Base-by-base conservation (phyloP, 345 rosid species). In the Luvunga scandens region DNA sequence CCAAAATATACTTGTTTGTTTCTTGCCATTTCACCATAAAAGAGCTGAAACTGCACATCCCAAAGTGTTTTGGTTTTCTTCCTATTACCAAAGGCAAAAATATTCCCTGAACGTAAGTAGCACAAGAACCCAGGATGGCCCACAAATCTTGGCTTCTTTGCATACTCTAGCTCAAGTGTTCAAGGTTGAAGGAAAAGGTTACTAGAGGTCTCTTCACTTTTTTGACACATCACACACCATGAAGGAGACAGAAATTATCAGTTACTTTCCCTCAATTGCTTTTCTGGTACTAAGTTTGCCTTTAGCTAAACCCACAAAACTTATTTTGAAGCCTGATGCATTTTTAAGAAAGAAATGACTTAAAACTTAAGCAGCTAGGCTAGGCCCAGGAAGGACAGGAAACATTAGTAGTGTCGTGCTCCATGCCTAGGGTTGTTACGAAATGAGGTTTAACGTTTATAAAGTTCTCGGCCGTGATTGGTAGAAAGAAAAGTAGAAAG, bases 401-500 rank as follows among this genome's bases (percentile, higher is more conserved):
- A n/a, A n/a, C n/a, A n/a, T n/a, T n/a, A n/a, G n/a, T n/a, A n/a
- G n/a, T n/a, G n/a, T n/a, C n/a, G n/a, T n/a, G n/a, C n/a, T n/a
- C n/a, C n/a, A n/a, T n/a, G n/a, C n/a, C n/a, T n/a, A n/a, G n/a
- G n/a, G n/a, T n/a, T n/a, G n/a, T n/a, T n/a, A n/a, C n/a, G n/a
- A n/a, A n/a, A n/a, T n/a, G n/a, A n/a, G n/a, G n/a, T n/a, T n/a
- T n/a, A n/a, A n/a, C n/a, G n/a, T 30, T 28, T 63, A 30, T 5
- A 16, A 16, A 1, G 7, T 22, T 13, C 30, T 62, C 3, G 3
- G 5, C 66, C 21, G 6, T 30, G 39, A 12, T 48, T 50, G 61
- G 57, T 12, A 56, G 59, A 77, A 28, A 53, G 64, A 71, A 28
- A 21, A 64, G 56, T 24, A 30, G 69, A 78, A 27, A 60, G 65